Evolutionary conservation across 805 yeast species (phyloP).

Genomic region (Starmera pachycereana): DNA sequence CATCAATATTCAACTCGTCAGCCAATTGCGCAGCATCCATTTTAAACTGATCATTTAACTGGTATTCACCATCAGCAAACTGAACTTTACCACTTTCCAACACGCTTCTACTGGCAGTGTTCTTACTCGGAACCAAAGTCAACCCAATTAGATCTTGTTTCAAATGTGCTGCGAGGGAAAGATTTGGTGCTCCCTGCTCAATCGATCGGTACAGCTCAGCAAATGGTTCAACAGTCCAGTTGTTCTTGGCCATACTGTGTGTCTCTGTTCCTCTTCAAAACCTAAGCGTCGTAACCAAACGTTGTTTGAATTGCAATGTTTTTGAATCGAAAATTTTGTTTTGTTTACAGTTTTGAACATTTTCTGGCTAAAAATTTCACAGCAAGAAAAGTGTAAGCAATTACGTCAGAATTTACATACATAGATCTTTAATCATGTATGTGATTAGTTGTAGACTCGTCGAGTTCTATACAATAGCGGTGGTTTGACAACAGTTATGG

Average conservation of each 20-base stretch:
- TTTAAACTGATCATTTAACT: slow-evolving; percentile 57
- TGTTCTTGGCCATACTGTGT: neutral
- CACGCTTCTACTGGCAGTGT: slow-evolving; percentile 33
- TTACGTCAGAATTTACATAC: too few species aligned
- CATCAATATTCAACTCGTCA: slow-evolving; percentile 67
- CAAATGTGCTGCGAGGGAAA: slow-evolving; percentile 21
- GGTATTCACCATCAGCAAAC: slow-evolving; percentile 47
- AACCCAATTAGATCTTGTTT: slow-evolving; percentile 35
- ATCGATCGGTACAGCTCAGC: slow-evolving; percentile 19
- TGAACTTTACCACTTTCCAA: slow-evolving; percentile 36
- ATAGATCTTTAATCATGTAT: too few species aligned
- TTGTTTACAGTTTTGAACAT: too few species aligned
- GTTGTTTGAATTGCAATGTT: too few species aligned
- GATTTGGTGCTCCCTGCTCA: slow-evolving; percentile 18
- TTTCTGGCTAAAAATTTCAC: too few species aligned
- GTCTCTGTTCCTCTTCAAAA: neutral
- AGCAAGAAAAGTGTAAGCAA: too few species aligned
- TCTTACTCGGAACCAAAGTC: slow-evolving; percentile 32
- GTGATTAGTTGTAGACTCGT: too few species aligned
- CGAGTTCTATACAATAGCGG: too few species aligned
- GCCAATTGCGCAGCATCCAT: slow-evolving; percentile 46
- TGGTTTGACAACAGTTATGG: neutral
- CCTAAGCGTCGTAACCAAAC: too few species aligned
- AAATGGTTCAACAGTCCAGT: slow-evolving; percentile 1
- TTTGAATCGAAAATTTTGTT: too few species aligned